These are phyloP conservation scores for Hypoxylon rubiginosum DNA, from an alignment of 2,329 filamentous ascomycete genomes.

Conservation along the genomic window DNA sequence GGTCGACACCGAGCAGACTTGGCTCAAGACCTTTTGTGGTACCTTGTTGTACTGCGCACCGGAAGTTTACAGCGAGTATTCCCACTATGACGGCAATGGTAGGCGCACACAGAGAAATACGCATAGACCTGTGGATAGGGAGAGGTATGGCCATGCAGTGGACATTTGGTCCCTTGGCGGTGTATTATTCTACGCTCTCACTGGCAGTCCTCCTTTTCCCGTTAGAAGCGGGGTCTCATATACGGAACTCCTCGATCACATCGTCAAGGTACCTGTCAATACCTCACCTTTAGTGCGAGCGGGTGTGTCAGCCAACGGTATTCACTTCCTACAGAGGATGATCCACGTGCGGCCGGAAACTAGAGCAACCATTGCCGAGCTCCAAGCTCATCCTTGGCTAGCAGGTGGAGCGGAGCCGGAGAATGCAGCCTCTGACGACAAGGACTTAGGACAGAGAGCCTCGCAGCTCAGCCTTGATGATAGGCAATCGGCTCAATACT, in stretches of 20 bases:
- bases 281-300: slow-evolving; percentile 70
- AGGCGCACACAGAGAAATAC: slow-evolving; percentile 73
- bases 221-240: slow-evolving; percentile 82
- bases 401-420: slow-evolving; percentile 63
- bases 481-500: slow-evolving; percentile 48
- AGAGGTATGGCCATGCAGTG: slow-evolving; percentile 89
- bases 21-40: slow-evolving; percentile 95
- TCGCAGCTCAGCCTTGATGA: slow-evolving; percentile 75
- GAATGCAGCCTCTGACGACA: slow-evolving; percentile 72
- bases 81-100: slow-evolving; percentile 77
- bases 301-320: slow-evolving; percentile 73
- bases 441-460: slow-evolving; percentile 69
- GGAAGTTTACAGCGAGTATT: slow-evolving; percentile 87
- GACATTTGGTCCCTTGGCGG: slow-evolving; percentile 98
- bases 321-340: slow-evolving; percentile 83
- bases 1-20: slow-evolving; percentile 89
- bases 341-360: slow-evolving; percentile 82
- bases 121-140: slow-evolving; percentile 65
- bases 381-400: slow-evolving; percentile 84
- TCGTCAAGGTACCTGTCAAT: slow-evolving; percentile 84
- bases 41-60: slow-evolving; percentile 96
- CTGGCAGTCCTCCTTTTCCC: slow-evolving; percentile 82
- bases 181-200: slow-evolving; percentile 90
- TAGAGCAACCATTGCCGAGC: slow-evolving; percentile 79
- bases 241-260: slow-evolving; percentile 83